phyloP scores from a whole-genome alignment of 805 yeast genomes.

The Brettanomyces custersianus region DNA sequence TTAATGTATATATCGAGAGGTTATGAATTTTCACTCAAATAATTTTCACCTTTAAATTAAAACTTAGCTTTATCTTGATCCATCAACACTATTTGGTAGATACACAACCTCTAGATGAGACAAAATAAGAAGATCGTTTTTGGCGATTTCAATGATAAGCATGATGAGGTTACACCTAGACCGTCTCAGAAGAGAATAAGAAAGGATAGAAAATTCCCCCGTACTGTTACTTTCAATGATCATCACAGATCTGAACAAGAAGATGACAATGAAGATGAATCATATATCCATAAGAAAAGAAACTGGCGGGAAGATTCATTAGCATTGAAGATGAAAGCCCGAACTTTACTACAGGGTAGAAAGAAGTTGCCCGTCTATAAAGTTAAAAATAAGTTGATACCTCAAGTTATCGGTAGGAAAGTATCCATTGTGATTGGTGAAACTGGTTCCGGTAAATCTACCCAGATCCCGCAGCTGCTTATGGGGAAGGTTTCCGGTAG shows the following conservation, averaged over 20 bases:
- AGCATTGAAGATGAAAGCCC: constrained; percentile 31
- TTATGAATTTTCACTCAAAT: too few relatives aligned
- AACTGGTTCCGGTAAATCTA: constrained; percentile 97
- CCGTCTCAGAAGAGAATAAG: neutral
- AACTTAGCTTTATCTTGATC: neutral
- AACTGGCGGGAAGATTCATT: constrained; percentile 2
- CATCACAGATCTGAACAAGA: constrained; percentile 10
- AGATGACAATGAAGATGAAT: neutral
- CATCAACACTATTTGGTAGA: too few relatives aligned
- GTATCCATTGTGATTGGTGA: constrained; percentile 88
- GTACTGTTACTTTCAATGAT: neutral
- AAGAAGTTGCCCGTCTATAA: constrained; percentile 66
- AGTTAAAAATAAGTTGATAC: constrained; percentile 54
- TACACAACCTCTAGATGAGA: too few relatives aligned
- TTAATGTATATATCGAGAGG: too few relatives aligned
- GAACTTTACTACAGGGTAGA: constrained; percentile 41
- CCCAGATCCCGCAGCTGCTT: constrained; percentile 92
- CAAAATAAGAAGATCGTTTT: constrained; percentile 22
- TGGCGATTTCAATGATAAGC: too few relatives aligned
- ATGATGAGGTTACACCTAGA: too few relatives aligned
- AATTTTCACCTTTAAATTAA: too few relatives aligned
- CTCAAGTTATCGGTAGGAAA: constrained; percentile 43
- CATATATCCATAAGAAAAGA: neutral
- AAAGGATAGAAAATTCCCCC: neutral
- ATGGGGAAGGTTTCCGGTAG: constrained; percentile 41